Conservation (phyloP, 2,329 filamentous ascomycete genomes). For the Monilinia laxa region DNA sequence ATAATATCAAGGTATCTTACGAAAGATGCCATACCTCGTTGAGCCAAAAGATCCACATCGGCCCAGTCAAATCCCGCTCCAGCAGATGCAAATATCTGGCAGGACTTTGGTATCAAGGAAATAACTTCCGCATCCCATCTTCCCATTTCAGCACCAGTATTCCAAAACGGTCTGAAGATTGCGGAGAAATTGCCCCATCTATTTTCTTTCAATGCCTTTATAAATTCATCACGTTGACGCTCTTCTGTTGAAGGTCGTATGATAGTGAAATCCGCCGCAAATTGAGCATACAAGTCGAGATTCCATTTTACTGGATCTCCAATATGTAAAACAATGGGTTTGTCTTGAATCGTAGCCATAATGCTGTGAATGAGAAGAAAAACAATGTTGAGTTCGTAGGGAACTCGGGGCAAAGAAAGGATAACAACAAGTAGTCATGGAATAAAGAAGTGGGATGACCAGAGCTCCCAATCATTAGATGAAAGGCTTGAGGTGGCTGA, state of each 20-base stretch:
- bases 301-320: constrained; percentile 41
- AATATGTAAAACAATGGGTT: constrained; percentile 40
- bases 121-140: constrained; percentile 61
- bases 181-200: constrained; percentile 55
- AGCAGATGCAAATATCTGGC: constrained; percentile 58
- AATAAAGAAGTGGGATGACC: background rate
- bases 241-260: constrained; percentile 52
- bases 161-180: constrained; percentile 60
- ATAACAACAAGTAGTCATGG: background rate
- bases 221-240: constrained; percentile 51
- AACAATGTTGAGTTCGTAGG: background rate
- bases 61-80: constrained; percentile 65
- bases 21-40: constrained; percentile 45
- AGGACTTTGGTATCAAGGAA: constrained; percentile 51
- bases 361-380: background rate
- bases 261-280: constrained; percentile 45
- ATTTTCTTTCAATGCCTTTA: constrained; percentile 49
- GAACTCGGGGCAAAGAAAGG: background rate
- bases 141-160: constrained; percentile 64
- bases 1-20: background rate
- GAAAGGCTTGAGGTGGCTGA: too few species aligned
- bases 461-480: background rate
- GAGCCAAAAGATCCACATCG: constrained; percentile 58
- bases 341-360: constrained; percentile 22
- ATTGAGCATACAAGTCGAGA: constrained; percentile 38